Percentiles rank a stretch among this genome's conserved stretches.
phyloP scores from a whole-genome alignment of 2,329 filamentous ascomycete genomes.

The Epichloe typhina region DNA sequence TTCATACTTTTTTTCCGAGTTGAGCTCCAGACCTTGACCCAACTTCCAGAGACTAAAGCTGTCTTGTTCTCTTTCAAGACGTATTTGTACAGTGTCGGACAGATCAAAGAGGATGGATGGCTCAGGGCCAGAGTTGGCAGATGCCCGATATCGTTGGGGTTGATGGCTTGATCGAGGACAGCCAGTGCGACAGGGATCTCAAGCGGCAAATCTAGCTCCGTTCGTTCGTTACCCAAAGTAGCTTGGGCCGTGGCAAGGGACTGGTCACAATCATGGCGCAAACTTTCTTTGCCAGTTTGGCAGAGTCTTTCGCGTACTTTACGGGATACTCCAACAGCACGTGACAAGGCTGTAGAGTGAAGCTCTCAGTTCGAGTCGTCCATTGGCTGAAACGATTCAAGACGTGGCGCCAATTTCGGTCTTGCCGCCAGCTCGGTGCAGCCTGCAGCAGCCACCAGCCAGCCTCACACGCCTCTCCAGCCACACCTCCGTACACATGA shows the following conservation, averaged over 20 bases:
- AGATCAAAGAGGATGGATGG: constrained; percentile 40
- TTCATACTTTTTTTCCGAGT: constrained; percentile 25
- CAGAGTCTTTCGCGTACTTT: not conserved
- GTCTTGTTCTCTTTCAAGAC: constrained; percentile 45
- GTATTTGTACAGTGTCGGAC: constrained; percentile 33
- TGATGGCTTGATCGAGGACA: not conserved
- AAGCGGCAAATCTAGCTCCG: not conserved
- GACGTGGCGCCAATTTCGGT: constrained; percentile 2
- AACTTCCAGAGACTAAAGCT: constrained; percentile 32
- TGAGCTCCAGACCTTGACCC: constrained; percentile 38
- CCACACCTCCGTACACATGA: not conserved
- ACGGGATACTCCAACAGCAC: not conserved
- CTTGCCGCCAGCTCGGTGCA: not conserved
- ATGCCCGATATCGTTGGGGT: constrained; percentile 17
- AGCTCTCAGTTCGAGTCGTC: not conserved
- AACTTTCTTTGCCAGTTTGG: not conserved
- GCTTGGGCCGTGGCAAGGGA: not conserved
- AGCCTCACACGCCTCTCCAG: not conserved
- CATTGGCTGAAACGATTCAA: not conserved
- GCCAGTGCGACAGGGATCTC: not conserved
- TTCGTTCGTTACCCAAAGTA: not conserved
- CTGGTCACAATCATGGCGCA: not conserved
- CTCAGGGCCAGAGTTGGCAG: constrained; percentile 30
- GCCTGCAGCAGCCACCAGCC: not conserved
- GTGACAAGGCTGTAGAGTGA: constrained; percentile 4